phyloP scores from a whole-genome alignment of 306 rosid species.

The Glycine tomentella region DNA sequence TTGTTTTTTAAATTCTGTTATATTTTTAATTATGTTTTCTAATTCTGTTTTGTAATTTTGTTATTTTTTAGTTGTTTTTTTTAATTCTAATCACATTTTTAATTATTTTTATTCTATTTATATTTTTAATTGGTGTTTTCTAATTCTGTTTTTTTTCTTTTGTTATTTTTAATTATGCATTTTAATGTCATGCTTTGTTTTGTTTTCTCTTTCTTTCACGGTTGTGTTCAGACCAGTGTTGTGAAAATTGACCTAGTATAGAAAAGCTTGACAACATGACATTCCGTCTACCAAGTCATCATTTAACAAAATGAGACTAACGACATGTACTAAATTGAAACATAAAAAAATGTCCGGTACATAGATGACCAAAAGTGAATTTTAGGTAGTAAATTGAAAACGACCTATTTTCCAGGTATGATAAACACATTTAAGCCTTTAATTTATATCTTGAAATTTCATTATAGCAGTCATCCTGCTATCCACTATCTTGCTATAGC shows the following conservation, averaged over 20 bases:
- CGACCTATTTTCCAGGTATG: no score
- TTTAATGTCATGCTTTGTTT: background rate
- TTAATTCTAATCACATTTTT: background rate
- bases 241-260: no score
- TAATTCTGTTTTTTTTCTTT: background rate
- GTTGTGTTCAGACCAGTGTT: background rate
- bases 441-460: background rate
- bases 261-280: no score
- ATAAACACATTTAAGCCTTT: no score
- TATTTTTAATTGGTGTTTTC: conserved; percentile 5
- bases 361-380: no score
- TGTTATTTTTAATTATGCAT: background rate
- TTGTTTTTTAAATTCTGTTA: background rate
- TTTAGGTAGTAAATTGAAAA: no score
- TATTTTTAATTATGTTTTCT: background rate
- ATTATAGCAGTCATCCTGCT: background rate
- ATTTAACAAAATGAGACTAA: no score
- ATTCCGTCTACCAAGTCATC: no score
- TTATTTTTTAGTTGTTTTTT: no score
- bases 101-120: background rate
- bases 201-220: background rate
- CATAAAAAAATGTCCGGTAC: no score
- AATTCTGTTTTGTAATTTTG: background rate
- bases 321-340: no score
- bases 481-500: background rate